Evolutionary conservation across 176 grass and related monocot genomes (phyloP).

Genomic region (Saccharum officinarum): DNA sequence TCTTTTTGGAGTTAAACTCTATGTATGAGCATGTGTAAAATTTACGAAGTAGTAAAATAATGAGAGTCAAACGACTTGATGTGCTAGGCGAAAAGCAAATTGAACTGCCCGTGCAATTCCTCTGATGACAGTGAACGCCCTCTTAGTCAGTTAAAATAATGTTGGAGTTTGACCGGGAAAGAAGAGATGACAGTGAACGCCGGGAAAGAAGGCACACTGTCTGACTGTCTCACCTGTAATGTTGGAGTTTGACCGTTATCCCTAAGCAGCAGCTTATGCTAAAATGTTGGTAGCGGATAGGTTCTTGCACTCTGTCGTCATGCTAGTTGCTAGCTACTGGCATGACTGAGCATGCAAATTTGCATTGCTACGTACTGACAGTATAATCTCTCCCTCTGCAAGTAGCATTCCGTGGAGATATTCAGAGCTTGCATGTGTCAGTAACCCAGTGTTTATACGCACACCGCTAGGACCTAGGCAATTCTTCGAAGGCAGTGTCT

Average conservation of each 20-base stretch:
- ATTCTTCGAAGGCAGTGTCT: too few species aligned
- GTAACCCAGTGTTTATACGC: too few species aligned
- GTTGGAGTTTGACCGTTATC: conserved; percentile 24
- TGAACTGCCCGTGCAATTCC: neutral
- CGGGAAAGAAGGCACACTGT: neutral
- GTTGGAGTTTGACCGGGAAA: too few species aligned
- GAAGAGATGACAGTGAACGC: neutral
- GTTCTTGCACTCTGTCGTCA: neutral
- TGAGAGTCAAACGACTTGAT: too few species aligned
- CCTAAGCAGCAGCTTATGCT: neutral
- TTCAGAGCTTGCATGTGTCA: too few species aligned
- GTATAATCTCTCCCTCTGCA: too few species aligned
- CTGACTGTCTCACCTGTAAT: neutral
- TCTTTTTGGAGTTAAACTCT: neutral
- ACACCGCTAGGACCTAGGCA: too few species aligned
- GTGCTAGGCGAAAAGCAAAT: neutral
- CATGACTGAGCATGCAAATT: neutral
- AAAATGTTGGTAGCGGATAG: neutral
- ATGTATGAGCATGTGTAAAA: neutral
- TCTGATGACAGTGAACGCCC: neutral
- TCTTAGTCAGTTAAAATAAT: too few species aligned
- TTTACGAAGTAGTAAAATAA: too few species aligned
- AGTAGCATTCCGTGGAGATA: neutral
- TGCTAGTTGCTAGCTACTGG: too few species aligned
- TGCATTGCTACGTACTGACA: neutral